Evolutionary conservation across 768 basidiomycete species (phyloP).

Genomic region (Paxillus involutus): DNA sequence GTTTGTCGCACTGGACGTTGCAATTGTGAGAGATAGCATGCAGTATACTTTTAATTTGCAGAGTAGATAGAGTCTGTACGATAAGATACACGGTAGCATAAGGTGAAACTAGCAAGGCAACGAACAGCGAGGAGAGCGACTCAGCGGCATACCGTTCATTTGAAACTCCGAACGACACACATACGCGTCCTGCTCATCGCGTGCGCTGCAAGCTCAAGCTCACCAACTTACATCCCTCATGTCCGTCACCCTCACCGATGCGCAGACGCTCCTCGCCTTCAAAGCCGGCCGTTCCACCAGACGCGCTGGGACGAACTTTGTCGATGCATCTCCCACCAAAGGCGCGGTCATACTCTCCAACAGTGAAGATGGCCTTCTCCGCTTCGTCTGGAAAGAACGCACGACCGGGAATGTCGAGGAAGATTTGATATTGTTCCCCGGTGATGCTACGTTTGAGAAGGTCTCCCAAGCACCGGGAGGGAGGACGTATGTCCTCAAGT

Average conservation of each 20-base stretch:
- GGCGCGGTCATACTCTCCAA: constrained; percentile 70
- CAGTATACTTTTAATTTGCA: too few species aligned
- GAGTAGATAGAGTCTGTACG: too few species aligned
- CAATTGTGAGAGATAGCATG: too few species aligned
- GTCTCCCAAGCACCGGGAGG: constrained; percentile 66
- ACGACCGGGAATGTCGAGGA: constrained; percentile 60
- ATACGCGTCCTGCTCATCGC: constrained; percentile 11
- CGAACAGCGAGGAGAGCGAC: too few species aligned
- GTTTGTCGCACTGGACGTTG: background rate
- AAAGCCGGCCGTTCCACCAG: constrained; percentile 77
- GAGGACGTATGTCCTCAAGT: constrained; percentile 85
- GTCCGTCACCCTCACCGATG: constrained; percentile 28
- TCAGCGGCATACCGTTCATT: background rate
- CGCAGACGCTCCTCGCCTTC: constrained; percentile 42
- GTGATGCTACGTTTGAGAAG: constrained; percentile 79
- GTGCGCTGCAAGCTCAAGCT: background rate
- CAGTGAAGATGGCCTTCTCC: constrained; percentile 74
- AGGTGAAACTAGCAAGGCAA: too few species aligned
- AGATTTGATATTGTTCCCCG: constrained; percentile 86
- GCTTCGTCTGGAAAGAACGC: constrained; percentile 80
- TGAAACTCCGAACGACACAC: constrained; percentile 20
- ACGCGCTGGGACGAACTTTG: constrained; percentile 61
- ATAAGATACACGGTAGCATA: background rate
- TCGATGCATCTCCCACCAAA: constrained; percentile 68
- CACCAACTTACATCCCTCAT: constrained; percentile 1